Conservation (phyloP, 2,329 filamentous ascomycete genomes). For the Colletotrichum karsti region DNA sequence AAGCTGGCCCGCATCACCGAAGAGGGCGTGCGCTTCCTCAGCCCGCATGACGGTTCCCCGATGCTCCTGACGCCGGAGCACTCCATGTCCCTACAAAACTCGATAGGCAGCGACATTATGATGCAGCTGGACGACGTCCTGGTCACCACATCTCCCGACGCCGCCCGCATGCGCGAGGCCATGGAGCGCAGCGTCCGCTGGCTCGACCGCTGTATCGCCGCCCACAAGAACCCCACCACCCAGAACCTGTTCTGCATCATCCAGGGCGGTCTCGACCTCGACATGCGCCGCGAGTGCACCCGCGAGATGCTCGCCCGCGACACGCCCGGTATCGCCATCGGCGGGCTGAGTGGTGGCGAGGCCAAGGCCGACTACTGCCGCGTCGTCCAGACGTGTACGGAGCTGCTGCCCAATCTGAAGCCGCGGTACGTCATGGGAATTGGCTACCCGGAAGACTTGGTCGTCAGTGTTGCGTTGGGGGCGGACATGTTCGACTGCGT, state of each 20-base stretch:
- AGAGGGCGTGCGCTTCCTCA: slow-evolving; percentile 94
- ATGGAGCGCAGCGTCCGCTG: slow-evolving; percentile 95
- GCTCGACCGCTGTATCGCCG: slow-evolving; percentile 93
- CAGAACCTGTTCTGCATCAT: slow-evolving; percentile 99
- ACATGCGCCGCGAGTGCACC: slow-evolving; percentile 85
- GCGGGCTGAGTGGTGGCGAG: slow-evolving; percentile 92
- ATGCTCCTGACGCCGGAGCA: slow-evolving; percentile 99
- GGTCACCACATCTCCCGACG: slow-evolving; percentile 92
- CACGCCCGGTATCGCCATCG: slow-evolving; percentile 96
- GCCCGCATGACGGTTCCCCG: slow-evolving; percentile 91
- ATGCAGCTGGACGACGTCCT: slow-evolving; percentile 99
- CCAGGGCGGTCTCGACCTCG: slow-evolving; percentile 90
- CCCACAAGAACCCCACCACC: slow-evolving; percentile 81
- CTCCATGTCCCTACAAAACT: slow-evolving; percentile 95
- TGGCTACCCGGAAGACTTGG: slow-evolving; percentile 93
- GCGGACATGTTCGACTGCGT: slow-evolving; percentile 99
- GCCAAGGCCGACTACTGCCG: slow-evolving; percentile 92
- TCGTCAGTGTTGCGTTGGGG: slow-evolving; percentile 91
- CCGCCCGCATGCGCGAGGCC: slow-evolving; percentile 87
- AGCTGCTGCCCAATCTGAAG: slow-evolving; percentile 85
- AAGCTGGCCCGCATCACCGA: slow-evolving; percentile 95
- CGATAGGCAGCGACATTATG: slow-evolving; percentile 97
- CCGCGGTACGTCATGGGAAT: slow-evolving; percentile 99
- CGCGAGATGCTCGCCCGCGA: slow-evolving; percentile 86
- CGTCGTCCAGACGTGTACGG: slow-evolving; percentile 88